A percentile compares a stretch with the other conserved stretches of the same genome.
These are phyloP conservation scores for Pholiota molesta DNA, from an alignment of 768 basidiomycete species.

Conservation along the genomic window DNA sequence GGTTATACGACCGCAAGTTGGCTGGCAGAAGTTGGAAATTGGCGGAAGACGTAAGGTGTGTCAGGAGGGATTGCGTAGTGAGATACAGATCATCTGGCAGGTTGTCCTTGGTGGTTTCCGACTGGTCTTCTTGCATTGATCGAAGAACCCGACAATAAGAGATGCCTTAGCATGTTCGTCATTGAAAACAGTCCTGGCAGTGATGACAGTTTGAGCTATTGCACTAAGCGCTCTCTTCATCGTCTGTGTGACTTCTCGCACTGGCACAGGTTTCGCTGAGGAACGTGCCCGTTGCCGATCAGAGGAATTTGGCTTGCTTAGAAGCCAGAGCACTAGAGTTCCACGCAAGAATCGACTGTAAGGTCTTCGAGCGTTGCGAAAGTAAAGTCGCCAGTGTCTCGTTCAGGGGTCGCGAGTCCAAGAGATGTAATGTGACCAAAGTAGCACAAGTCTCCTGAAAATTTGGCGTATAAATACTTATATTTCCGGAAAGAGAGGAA, in stretches of 20 bases:
- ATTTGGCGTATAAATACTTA: constrained; percentile 3
- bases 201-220: constrained; percentile 60
- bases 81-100: constrained; percentile 59
- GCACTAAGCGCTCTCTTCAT: constrained; percentile 54
- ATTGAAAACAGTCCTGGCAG: constrained; percentile 61
- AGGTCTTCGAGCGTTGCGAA: constrained; percentile 65
- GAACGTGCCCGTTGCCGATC: neutral
- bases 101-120: constrained; percentile 22
- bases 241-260: constrained; percentile 55
- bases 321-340: constrained; percentile 18
- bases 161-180: constrained; percentile 37
- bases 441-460: constrained; percentile 74
- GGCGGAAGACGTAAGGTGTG: constrained; percentile 78
- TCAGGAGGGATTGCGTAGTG: constrained; percentile 68
- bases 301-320: constrained; percentile 3
- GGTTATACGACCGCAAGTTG: constrained; percentile 80
- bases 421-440: constrained; percentile 81
- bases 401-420: constrained; percentile 80
- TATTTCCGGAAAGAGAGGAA: neutral
- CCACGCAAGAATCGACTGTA: constrained; percentile 49
- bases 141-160: constrained; percentile 61
- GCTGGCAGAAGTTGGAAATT: constrained; percentile 79
- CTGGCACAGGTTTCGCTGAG: constrained; percentile 9
- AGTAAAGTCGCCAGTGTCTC: constrained; percentile 77
- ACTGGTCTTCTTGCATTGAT: constrained; percentile 59